phyloP scores from a whole-genome alignment of 345 rosid species.

The Capsella bursapastoris region DNA sequence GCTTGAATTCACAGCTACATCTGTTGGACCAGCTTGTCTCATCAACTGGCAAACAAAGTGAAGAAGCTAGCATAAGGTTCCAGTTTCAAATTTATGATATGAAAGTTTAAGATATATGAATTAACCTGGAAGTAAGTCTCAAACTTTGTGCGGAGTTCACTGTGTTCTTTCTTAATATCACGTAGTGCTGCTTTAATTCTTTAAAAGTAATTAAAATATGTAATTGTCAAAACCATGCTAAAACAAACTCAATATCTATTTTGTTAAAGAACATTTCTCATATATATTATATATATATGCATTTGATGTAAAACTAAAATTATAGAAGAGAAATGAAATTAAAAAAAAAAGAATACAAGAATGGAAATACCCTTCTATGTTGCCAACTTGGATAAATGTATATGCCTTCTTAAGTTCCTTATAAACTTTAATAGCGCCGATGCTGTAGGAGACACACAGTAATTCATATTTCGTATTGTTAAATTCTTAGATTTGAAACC shows the following conservation, averaged over 20 bases:
- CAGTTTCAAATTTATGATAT: not conserved
- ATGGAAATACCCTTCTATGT: conserved; percentile 32
- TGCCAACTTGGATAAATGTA: conserved; percentile 28
- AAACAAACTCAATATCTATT: not conserved
- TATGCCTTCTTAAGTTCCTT: conserved; percentile 33
- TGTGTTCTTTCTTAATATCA: conserved; percentile 38
- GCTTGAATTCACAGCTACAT: conserved; percentile 41
- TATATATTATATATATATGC: not conserved
- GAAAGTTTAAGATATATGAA: not conserved
- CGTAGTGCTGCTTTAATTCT: conserved; percentile 30
- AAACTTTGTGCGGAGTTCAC: conserved; percentile 40
- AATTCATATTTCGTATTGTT: not conserved
- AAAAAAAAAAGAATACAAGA: not conserved
- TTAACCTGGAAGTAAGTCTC: conserved; percentile 39
- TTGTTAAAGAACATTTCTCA: not conserved
- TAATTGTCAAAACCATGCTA: not conserved
- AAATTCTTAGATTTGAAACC: not conserved
- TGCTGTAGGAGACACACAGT: conserved; percentile 14
- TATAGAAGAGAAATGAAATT: not conserved
- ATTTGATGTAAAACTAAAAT: not conserved
- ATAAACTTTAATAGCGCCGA: conserved; percentile 29
- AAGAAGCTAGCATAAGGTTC: not conserved
- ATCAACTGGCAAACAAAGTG: conserved; percentile 19
- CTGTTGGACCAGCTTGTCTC: conserved; percentile 44
- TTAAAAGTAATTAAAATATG: not conserved